Evolutionary conservation across 495 filamentous ascomycete genomes (phyloP).

Genomic region (Ramalina intermedia): DNA sequence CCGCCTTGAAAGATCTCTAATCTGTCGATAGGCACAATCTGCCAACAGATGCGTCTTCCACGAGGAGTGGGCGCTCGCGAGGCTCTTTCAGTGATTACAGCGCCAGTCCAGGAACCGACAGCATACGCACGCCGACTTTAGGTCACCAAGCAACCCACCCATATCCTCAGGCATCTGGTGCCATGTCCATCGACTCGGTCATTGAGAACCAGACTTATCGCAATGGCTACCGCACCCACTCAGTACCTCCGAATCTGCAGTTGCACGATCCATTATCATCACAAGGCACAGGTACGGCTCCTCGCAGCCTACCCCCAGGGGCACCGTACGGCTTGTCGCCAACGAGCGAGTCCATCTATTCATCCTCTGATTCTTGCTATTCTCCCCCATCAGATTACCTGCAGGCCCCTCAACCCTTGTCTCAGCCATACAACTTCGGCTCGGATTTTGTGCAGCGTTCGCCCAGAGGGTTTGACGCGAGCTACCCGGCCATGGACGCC

Average conservation of each 20-base stretch:
- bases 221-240: constrained; percentile 7
- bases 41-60: constrained; percentile 5
- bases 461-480: neutral
- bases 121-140: constrained; percentile 5
- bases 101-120: constrained; percentile 8
- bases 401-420: constrained; percentile 8
- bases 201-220: constrained; percentile 28
- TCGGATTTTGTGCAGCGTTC: constrained; percentile 8
- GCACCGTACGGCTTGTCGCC: constrained; percentile 9
- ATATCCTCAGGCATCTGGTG: constrained; percentile 19
- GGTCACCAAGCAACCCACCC: constrained; percentile 10
- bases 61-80: constrained; percentile 6
- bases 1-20: neutral
- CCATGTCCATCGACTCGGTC: constrained; percentile 33
- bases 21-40: constrained; percentile 14
- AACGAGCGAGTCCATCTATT: constrained; percentile 16
- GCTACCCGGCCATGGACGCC: constrained; percentile 7
- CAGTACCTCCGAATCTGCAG: constrained; percentile 4
- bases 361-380: constrained; percentile 17
- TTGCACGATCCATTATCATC: constrained; percentile 10
- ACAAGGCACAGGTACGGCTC: constrained; percentile 11
- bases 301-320: constrained; percentile 9
- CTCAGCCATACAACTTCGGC: constrained; percentile 5
- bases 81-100: constrained; percentile 12
- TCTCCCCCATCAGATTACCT: constrained; percentile 14